Conservation (phyloP, 345 rosid genomes). For the Rhizophora mangle region DNA sequence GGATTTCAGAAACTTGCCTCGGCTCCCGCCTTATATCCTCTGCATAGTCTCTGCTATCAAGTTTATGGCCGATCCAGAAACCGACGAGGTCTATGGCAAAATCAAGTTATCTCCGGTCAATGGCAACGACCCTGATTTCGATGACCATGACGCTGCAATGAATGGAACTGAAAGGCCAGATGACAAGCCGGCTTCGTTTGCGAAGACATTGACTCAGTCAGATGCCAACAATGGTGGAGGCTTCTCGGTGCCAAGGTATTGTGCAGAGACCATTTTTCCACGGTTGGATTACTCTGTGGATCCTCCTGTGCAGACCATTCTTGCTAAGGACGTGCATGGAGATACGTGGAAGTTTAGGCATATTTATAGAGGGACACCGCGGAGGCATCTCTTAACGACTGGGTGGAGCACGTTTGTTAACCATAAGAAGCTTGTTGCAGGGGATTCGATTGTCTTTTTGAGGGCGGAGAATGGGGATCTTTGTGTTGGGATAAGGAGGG, state of each 20-base stretch:
- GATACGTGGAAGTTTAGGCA: conserved; percentile 94
- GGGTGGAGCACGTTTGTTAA: conserved; percentile 98
- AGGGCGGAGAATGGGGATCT: conserved; percentile 88
- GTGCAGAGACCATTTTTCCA: conserved; percentile 94
- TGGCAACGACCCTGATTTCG: conserved; percentile 15
- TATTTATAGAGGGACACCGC: conserved; percentile 90
- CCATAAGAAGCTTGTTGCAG: conserved; percentile 95
- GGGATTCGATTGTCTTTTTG: conserved; percentile 88
- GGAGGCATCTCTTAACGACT: conserved; percentile 93
- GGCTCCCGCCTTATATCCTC: conserved; percentile 16
- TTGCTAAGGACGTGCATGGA: conserved; percentile 91
- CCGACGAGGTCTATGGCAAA: conserved; percentile 28
- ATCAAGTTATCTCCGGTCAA: conserved; percentile 14
- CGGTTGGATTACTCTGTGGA: conserved; percentile 76
- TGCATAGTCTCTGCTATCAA: conserved; percentile 18
- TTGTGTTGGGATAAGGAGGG: conserved; percentile 87
- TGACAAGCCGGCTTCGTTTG: conserved; percentile 69
- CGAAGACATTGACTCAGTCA: conserved; percentile 93
- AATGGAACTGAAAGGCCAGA: conserved; percentile 15
- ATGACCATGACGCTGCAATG: conserved; percentile 25
- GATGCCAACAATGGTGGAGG: conserved; percentile 99
- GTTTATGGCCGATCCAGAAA: conserved; percentile 34
- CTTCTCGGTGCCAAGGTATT: conserved; percentile 94
- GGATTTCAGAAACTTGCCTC: conserved; percentile 24
- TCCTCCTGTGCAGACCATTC: conserved; percentile 96